Conservation (phyloP, 2,329 filamentous ascomycete species). For the Akanthomyces muscarius region DNA sequence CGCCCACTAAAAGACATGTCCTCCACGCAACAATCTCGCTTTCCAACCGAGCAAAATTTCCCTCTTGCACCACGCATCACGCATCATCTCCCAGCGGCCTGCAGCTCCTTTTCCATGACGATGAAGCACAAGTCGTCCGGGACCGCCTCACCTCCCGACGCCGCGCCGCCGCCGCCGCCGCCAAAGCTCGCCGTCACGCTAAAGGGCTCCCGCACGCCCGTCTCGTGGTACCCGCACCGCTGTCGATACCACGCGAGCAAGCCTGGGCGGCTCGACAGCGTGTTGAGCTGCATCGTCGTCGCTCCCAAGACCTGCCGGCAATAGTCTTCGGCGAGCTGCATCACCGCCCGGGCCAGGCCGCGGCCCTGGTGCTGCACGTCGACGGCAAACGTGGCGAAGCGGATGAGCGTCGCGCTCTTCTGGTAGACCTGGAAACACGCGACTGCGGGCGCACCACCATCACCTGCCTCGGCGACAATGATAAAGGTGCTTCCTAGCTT, state of each 20-base stretch:
- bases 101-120: neutral
- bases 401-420: neutral
- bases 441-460: neutral
- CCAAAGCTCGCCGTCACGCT: neutral
- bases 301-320: neutral
- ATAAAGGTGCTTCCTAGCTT: neutral
- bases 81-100: neutral
- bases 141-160: neutral
- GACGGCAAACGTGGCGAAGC: conserved; percentile 4
- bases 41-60: neutral
- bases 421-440: neutral
- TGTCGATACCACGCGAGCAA: neutral
- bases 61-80: no score
- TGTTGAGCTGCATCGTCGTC: conserved; percentile 14
- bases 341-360: neutral
- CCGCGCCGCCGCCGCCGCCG: neutral
- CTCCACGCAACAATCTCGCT: neutral
- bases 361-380: conserved; percentile 12
- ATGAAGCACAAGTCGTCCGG: neutral
- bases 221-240: neutral
- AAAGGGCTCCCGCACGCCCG: neutral
- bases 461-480: neutral
- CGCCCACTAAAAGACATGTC: no score
- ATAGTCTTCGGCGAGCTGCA: neutral
- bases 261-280: neutral